Percentiles rank a stretch among this genome's conserved stretches.
Conservation (phyloP, 129 eudicot species). For the Calendula officinalis region DNA sequence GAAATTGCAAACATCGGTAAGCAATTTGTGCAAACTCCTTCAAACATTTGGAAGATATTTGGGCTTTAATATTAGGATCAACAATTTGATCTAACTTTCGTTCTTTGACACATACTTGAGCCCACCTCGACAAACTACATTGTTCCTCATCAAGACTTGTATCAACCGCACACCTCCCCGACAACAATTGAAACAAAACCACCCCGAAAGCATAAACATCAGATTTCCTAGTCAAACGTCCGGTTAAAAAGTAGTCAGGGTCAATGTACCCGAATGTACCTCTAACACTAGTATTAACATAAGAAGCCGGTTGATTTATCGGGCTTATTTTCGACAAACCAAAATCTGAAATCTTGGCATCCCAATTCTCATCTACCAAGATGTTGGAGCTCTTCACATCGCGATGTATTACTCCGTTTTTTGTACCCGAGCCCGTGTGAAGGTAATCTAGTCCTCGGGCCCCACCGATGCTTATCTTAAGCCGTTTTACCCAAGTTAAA, state of each 20-base stretch:
- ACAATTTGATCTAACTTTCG: no score
- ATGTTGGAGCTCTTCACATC: not conserved
- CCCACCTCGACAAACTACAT: no score
- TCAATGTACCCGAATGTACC: slow-evolving; percentile 1
- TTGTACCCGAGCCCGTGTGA: not conserved
- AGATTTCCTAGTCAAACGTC: not conserved
- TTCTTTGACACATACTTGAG: no score
- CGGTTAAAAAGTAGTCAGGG: not conserved
- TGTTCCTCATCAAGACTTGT: no score
- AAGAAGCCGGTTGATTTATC: not conserved
- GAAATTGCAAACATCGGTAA: no score
- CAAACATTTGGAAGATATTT: no score
- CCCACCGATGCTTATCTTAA: not conserved
- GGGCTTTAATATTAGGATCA: no score
- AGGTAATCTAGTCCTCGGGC: slow-evolving; percentile 1
- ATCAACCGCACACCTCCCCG: no score
- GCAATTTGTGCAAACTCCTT: no score
- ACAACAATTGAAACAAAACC: no score
- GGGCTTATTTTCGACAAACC: not conserved
- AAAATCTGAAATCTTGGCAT: no score
- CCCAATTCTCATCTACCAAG: not conserved
- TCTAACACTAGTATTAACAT: slow-evolving; percentile 2
- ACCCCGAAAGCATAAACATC: not conserved
- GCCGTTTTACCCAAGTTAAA: not conserved
- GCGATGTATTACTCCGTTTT: not conserved